A percentile compares a stretch with the other conserved stretches of the same genome.
phyloP scores from a whole-genome alignment of 2,329 filamentous ascomycete genomes.

The Curvularia eragrostidis region DNA sequence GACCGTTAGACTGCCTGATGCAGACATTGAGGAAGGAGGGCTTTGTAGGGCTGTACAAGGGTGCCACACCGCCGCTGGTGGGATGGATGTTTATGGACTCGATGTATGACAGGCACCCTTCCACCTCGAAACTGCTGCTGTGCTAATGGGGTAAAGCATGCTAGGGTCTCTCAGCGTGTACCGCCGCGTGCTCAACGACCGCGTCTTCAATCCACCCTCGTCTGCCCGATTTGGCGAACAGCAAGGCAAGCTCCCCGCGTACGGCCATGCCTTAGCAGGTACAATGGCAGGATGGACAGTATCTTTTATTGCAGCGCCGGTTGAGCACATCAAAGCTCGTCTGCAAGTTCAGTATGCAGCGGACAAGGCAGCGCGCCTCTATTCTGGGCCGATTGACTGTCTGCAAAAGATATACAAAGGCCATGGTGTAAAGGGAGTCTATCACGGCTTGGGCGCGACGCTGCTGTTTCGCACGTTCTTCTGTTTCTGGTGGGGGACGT shows the following conservation, averaged over 20 bases:
- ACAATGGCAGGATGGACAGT: constrained; percentile 88
- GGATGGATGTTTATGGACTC: constrained; percentile 99
- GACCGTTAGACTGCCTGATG: constrained; percentile 82
- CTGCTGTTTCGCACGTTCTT: constrained; percentile 91
- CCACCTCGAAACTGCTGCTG: background rate
- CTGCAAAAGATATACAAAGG: constrained; percentile 62
- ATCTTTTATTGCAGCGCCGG: constrained; percentile 87
- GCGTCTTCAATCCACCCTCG: constrained; percentile 71
- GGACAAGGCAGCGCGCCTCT: constrained; percentile 76
- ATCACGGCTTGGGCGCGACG: constrained; percentile 84
- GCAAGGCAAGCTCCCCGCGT: constrained; percentile 67
- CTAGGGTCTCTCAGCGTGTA: constrained; percentile 91
- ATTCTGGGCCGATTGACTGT: constrained; percentile 88
- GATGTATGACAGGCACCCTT: constrained; percentile 56
- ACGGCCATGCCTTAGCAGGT: constrained; percentile 88
- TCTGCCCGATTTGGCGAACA: constrained; percentile 51
- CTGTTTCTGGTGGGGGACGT: constrained; percentile 98
- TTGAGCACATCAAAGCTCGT: constrained; percentile 94
- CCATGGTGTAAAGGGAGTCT: constrained; percentile 82
- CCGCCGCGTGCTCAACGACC: constrained; percentile 79
- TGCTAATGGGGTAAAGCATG: constrained; percentile 62
- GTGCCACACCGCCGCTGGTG: constrained; percentile 86
- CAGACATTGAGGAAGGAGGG: constrained; percentile 89
- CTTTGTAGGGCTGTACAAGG: constrained; percentile 87
- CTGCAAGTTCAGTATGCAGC: constrained; percentile 93